phyloP scores from a whole-genome alignment of 768 basidiomycete genomes.

The Leccinum rimulosum region DNA sequence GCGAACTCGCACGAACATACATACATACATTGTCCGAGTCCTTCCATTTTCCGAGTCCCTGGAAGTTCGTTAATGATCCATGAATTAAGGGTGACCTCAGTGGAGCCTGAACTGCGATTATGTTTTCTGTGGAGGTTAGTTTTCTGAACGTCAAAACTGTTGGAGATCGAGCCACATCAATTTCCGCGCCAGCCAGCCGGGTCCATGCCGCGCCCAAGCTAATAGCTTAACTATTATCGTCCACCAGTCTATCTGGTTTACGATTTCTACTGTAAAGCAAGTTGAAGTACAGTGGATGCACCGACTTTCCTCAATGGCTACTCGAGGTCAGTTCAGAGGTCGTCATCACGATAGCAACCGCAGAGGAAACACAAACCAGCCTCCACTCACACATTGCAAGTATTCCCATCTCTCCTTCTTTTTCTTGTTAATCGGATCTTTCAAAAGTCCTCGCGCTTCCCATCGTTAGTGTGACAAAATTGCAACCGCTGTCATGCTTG shows the following conservation, averaged over 20 bases:
- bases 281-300: constrained; percentile 1
- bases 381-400: constrained; percentile 29
- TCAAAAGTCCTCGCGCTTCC: constrained; percentile 31
- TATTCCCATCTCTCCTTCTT: neutral
- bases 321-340: constrained; percentile 4
- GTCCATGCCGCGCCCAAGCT: neutral
- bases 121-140: neutral
- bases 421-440: constrained; percentile 4
- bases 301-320: constrained; percentile 13
- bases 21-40: neutral
- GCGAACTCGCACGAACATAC: neutral
- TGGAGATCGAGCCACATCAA: constrained; percentile 1
- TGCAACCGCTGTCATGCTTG: constrained; percentile 18
- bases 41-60: neutral
- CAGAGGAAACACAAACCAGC: constrained; percentile 4
- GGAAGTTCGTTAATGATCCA: neutral
- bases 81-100: neutral
- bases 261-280: too few species aligned
- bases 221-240: neutral
- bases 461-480: constrained; percentile 30
- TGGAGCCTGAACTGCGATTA: neutral
- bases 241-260: neutral
- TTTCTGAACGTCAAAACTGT: neutral
- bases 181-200: neutral
- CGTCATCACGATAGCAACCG: neutral